Evolutionary conservation across 768 basidiomycete genomes (phyloP).

Genomic region (Phylloporus sp.): DNA sequence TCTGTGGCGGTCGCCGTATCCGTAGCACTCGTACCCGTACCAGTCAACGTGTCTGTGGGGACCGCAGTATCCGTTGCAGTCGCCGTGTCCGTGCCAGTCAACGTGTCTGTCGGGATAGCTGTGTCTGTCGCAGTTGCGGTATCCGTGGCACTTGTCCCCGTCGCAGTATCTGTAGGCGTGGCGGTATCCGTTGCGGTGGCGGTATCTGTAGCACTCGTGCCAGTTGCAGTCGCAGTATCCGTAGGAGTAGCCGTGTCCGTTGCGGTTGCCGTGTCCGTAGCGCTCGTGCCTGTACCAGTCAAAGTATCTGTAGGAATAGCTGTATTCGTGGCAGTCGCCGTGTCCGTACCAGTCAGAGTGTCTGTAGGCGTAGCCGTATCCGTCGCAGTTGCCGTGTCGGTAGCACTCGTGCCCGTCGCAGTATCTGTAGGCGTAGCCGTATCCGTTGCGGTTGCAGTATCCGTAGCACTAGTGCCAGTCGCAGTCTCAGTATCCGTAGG

Average conservation of each 20-base stretch:
- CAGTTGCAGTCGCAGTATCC: accelerated
- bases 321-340: background rate
- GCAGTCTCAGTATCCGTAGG: no score
- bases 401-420: no score
- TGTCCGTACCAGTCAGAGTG: background rate
- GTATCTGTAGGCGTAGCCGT: no score
- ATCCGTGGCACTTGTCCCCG: background rate
- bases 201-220: background rate
- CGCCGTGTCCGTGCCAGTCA: background rate
- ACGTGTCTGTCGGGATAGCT: background rate
- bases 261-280: background rate
- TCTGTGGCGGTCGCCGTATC: background rate
- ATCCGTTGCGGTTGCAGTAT: no score
- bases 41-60: background rate
- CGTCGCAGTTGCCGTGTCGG: no score
- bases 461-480: no score
- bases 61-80: background rate
- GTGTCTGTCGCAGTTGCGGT: background rate
- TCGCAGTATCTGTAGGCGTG: background rate
- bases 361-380: background rate
- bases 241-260: background rate
- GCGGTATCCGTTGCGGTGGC: background rate
- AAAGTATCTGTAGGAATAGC: background rate
- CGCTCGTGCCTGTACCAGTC: no score
- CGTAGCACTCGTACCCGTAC: background rate